Evolutionary conservation across 2,329 filamentous ascomycete species (phyloP), one percentile per base, ranked within the genome.

Genomic region (Colletotrichum spinosum): DNA sequence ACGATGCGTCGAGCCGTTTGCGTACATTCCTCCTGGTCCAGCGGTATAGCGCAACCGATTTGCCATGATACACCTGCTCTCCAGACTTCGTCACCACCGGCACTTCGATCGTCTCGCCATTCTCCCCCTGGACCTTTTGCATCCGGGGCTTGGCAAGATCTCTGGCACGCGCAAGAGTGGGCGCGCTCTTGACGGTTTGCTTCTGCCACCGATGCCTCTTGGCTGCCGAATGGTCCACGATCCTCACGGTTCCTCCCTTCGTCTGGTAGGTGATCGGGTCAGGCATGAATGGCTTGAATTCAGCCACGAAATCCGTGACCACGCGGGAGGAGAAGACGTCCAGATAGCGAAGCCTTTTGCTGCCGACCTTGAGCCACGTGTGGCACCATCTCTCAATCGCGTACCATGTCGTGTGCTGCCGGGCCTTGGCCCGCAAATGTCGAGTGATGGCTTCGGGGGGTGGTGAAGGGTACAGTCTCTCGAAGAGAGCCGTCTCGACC

Each of bases 371-470:
- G 3, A 68, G 51, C 61, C 65, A 69, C 17, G 48, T 50, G 10
- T 59, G 37, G 13, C 67, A 69, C 67, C 61, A 68, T 15, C 25
- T 25, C 34, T 62, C 44, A 13, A 69, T 52, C 4, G 53, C 33
- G 44, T 59, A 66, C 67, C 67, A 69, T 4, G 58, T 39, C 6
- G 41, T 54, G 37, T 69, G 67, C 49, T 69, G 60, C 45, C 35
- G 44, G 25, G 66, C 54, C 11, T 69, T 68, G 35, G 62, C 49
- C 3, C 55, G 61, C n/a, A 48, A n/a, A 37, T 66, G 57, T 25
- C 54, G 56, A 25, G 25, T 33, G 2, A 65, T 33, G 1, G 61
- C 55, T 15, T 44, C 60, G 11, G 51, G 51, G 10, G 65, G 67
- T 7, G 65, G 54, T 4, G 58, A 61, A 2, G 61, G 66, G 7